A percentile compares a stretch with the other conserved stretches of the same genome.
phyloP scores from a whole-genome alignment of 306 rosid species.

The Gleditsia sinensis region DNA sequence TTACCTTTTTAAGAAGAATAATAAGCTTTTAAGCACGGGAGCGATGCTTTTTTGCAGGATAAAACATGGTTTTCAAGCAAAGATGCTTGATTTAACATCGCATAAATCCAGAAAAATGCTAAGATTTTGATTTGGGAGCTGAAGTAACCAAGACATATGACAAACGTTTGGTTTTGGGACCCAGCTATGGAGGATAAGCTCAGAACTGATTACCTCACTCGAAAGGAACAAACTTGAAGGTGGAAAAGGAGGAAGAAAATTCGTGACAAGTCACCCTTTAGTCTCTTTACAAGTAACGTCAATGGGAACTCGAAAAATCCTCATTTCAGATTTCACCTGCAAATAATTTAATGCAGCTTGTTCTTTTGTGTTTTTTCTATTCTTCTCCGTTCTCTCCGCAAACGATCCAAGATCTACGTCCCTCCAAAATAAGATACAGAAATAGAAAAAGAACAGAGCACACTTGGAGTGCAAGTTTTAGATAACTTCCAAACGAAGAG shows the following conservation, averaged over 20 bases:
- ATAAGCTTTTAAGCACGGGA: conserved; percentile 34
- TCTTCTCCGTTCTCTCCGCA: background rate
- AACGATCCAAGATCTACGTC: conserved; percentile 54
- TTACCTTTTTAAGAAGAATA: conserved; percentile 34
- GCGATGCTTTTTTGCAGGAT: conserved; percentile 34
- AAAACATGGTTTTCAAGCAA: conserved; percentile 44
- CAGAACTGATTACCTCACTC: conserved; percentile 31
- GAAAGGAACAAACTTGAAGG: conserved; percentile 44
- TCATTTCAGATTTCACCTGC: conserved; percentile 37
- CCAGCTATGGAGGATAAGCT: conserved; percentile 39
- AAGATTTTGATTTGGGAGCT: conserved; percentile 47
- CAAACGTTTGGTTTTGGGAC: conserved; percentile 40
- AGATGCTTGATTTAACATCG: conserved; percentile 32
- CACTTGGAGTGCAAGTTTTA: conserved; percentile 25
- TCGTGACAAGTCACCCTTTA: conserved; percentile 23
- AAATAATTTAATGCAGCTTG: conserved; percentile 37
- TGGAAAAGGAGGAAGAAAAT: conserved; percentile 35
- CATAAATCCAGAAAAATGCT: conserved; percentile 34
- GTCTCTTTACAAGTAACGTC: conserved; percentile 40
- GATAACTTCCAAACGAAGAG: conserved; percentile 27
- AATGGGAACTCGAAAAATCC: background rate
- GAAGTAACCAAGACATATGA: conserved; percentile 29
- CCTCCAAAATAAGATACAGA: conserved; percentile 28
- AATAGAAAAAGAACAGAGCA: conserved; percentile 6
- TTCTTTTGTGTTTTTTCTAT: conserved; percentile 1